These are phyloP conservation scores for Cairneyella variabilis DNA, from an alignment of 495 filamentous ascomycete genomes.

Conservation along the genomic window DNA sequence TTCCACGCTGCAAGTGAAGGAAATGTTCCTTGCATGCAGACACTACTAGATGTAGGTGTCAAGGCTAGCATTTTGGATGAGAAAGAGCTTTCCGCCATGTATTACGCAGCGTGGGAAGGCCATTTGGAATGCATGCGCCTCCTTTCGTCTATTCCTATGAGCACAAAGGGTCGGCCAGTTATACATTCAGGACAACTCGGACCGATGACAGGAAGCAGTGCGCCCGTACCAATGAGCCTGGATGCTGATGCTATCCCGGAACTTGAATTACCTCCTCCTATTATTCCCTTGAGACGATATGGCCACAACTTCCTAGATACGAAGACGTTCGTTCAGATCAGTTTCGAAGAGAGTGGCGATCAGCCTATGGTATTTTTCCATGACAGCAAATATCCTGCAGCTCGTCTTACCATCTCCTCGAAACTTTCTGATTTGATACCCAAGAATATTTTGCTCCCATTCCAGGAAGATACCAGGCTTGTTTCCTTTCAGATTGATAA, in stretches of 20 bases:
- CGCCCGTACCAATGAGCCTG: slow-evolving; percentile 60
- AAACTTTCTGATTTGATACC: slow-evolving; percentile 95
- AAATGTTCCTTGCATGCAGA: slow-evolving; percentile 79
- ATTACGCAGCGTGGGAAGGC: slow-evolving; percentile 98
- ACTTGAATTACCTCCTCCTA: slow-evolving; percentile 90
- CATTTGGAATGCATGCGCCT: slow-evolving; percentile 91
- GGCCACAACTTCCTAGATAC: slow-evolving; percentile 98
- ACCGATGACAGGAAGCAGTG: slow-evolving; percentile 41
- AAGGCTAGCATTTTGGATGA: slow-evolving; percentile 78
- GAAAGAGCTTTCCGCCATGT: slow-evolving; percentile 90
- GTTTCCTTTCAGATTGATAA: slow-evolving; percentile 96
- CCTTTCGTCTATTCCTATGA: slow-evolving; percentile 55
- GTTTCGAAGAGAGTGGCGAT: slow-evolving; percentile 70
- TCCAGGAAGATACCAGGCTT: slow-evolving; percentile 88
- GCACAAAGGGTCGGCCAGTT: slow-evolving; percentile 26
- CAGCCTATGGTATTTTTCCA: slow-evolving; percentile 85
- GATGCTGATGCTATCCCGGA: slow-evolving; percentile 86
- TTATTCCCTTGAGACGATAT: slow-evolving; percentile 90
- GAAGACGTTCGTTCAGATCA: slow-evolving; percentile 89
- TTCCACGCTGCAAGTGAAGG: slow-evolving; percentile 97
- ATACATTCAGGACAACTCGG: slow-evolving; percentile 23
- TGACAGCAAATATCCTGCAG: slow-evolving; percentile 90
- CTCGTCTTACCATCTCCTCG: slow-evolving; percentile 91
- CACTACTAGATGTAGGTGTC: slow-evolving; percentile 70
- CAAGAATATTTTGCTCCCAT: slow-evolving; percentile 87